Evolutionary conservation across 106 monocot species (phyloP).

Genomic region (Dendrobium catenatum): DNA sequence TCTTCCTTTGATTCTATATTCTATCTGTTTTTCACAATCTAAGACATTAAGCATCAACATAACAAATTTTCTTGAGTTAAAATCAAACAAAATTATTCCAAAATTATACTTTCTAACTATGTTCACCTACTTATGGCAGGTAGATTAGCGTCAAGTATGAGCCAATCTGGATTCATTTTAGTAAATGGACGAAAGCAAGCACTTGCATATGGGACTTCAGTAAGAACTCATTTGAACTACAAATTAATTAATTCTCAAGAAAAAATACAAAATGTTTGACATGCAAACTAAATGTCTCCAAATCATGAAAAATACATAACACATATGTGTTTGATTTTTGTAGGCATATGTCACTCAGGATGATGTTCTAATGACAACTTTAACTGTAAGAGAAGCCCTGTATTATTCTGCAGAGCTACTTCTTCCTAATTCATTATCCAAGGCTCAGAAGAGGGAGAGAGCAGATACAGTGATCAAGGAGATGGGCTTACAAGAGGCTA

Average conservation of each 20-base stretch:
- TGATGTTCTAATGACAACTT: slow-evolving; percentile 16
- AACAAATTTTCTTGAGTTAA: neutral
- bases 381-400: slow-evolving; percentile 10
- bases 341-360: slow-evolving; percentile 18
- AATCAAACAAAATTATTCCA: no score
- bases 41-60: neutral
- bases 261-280: no score
- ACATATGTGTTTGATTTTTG: neutral
- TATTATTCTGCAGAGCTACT: slow-evolving; percentile 14
- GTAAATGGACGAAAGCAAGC: neutral
- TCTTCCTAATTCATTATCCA: neutral
- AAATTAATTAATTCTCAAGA: no score
- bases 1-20: no score
- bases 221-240: neutral
- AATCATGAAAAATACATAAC: neutral
- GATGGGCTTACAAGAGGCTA: slow-evolving; percentile 10
- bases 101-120: no score
- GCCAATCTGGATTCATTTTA: neutral
- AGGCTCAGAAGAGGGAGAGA: neutral
- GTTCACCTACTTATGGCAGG: neutral
- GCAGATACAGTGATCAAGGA: slow-evolving; percentile 12
- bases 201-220: neutral
- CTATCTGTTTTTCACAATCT: no score
- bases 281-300: no score
- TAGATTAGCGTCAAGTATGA: neutral